Evolutionary conservation across 441 rosid genomes (phyloP), one percentile per base, ranked within the genome.

Genomic region (Hypseocharis bilobata): DNA sequence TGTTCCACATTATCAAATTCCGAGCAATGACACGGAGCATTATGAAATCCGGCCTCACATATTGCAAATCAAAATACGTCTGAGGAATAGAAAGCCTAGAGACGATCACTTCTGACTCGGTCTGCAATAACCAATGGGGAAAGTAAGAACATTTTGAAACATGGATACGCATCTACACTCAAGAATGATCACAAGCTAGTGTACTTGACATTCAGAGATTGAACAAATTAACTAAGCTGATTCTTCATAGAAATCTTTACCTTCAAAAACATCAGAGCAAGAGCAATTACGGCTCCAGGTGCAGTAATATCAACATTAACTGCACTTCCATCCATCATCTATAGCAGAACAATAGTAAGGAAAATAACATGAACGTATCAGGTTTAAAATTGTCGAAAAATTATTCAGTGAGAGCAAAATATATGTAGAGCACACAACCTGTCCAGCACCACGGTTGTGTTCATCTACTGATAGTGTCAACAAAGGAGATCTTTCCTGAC

Each of bases 11-110:
- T 72, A 94, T 85, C 82, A 94, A 71, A 79, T 88, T 94, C 70
- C 90, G 85, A 76, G 99, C 96, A 85, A 94, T 84, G 73, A 91
- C 88, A 68, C 97, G 97, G 76, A 93, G 99, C 96, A 93, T 84
- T 77, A 94, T 87, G 81, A 91, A 91, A 80, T 94, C 96, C 57
- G 99, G 96, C 80, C 99, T 85, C 79, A 94, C 87, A 44, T 89
- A 91, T 70, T 86, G 87, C 81, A 94, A 77, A 70, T 87, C 97
- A 72, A 85, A 94, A 67, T 65, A 83, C 26, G 96, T 91, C 77
- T 80, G 80, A 60, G 99, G 99, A 72, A 89, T 88, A 62, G 86
- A 84, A 78, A 94, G 85, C 85, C 86, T 84, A 51, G 96, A 84
- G 40, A 81, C 78, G 62, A 89, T 84, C 63, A 76, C 78, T 78